Percentiles rank a stretch among this genome's conserved stretches.
Evolutionary conservation across 805 yeast species (phyloP).

Genomic region (Myxozyma mucilagina): DNA sequence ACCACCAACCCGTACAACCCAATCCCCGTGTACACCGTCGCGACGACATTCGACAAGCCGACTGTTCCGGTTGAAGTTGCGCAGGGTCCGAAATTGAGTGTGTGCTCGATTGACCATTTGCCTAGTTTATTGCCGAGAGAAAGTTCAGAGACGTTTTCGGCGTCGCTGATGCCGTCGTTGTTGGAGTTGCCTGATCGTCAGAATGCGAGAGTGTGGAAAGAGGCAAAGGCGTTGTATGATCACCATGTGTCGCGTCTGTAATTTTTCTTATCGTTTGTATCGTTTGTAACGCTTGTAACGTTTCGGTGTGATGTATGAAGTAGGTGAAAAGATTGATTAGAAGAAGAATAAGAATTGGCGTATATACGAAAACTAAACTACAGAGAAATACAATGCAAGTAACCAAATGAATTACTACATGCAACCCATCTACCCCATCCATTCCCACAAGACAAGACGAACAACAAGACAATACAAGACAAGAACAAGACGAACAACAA

Average conservation of each 20-base stretch:
- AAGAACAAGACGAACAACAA: neutral
- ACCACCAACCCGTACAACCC: conserved; percentile 99
- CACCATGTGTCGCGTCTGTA: conserved; percentile 70
- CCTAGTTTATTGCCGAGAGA: conserved; percentile 97
- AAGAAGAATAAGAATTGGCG: too few relatives aligned
- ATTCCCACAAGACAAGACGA: neutral
- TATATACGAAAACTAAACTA: too few relatives aligned
- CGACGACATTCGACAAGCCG: conserved; percentile 89
- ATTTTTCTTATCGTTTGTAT: neutral
- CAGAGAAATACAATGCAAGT: too few relatives aligned
- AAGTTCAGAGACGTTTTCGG: conserved; percentile 87
- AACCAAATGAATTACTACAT: too few relatives aligned
- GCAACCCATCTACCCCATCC: too few relatives aligned
- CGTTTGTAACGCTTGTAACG: neutral
- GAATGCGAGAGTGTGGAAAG: conserved; percentile 86
- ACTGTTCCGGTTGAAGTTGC: conserved; percentile 86
- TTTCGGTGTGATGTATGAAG: neutral
- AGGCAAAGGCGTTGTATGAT: conserved; percentile 80
- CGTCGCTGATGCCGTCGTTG: conserved; percentile 85
- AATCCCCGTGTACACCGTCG: conserved; percentile 85
- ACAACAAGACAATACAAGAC: too few relatives aligned
- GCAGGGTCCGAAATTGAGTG: conserved; percentile 70
- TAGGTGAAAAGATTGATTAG: too few relatives aligned
- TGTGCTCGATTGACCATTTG: conserved; percentile 92
- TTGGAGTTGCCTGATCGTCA: conserved; percentile 79